Evolutionary conservation across 2,329 filamentous ascomycete genomes (phyloP), one percentile per base, ranked within the genome.

Genomic region (Pestalotiopsis sp.): DNA sequence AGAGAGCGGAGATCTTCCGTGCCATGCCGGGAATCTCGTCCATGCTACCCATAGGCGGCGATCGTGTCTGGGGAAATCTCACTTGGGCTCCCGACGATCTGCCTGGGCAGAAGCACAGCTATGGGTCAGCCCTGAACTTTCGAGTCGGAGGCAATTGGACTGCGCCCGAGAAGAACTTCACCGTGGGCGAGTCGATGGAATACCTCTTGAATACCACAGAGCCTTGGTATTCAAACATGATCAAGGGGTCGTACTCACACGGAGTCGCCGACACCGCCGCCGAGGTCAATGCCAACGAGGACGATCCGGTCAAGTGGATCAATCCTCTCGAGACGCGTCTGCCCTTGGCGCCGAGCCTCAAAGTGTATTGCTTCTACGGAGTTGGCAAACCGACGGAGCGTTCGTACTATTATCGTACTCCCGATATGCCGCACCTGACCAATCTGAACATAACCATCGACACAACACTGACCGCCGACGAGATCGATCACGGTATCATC

Each of bases 331-430:
- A 98, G 78, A 92, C 93, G 0, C 88, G 95, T 1, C 84, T 98
- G 0, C 96, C 96, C 0, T 85, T 94, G 22, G 95, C 96, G 1
- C 95, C 96, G 0, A 93, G 89, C 75, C 83, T 99, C 75, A 98
- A 97, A 78, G 93, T 99, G 13, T 98, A 94, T 81, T 98, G 96
- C 81, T 98, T 99, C 83, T 98, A 99, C 77, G 96, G 92, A 22
- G 89, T 97, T 3, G 95, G 95, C 2, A 99, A 98, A 78, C 91
- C 93, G 3, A 98, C 95, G 0, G 95, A 99, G 80, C 89, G 95
- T 67, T 90, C 91, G 17, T 99, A 98, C 78, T 99, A 92, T 78
- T 99, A 99, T 80, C 91, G 92, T 39, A 77, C 83, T 0, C 84
- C 88, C 0, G 92, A 95, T 59, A 82, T 84, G 11, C 89, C 93